Evolutionary conservation across 148 eudicot genomes (phyloP), one percentile per base, ranked within the genome.

Genomic region (Rhododendron griersonianum): DNA sequence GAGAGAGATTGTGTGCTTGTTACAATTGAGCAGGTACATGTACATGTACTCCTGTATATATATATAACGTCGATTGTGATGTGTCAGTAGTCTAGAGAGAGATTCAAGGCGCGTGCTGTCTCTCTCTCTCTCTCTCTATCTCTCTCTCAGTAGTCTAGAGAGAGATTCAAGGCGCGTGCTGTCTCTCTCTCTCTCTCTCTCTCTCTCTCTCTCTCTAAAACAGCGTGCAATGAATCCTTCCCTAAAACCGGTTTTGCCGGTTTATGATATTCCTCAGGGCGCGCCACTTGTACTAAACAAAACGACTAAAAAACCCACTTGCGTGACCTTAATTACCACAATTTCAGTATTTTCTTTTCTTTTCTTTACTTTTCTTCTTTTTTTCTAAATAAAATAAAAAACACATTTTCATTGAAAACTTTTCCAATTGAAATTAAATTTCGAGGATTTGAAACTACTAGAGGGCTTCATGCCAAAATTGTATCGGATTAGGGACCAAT

Each of bases 151-250:
- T 30, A 30, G 30, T 30, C 30, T 30, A 57, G 57, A 82, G 88
- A 84, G 85, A 80, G 85, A 85, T 55, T 71, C 19, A 45, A 21
- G 82, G 45, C 75, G 73, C 73, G 73, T n/a, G 4, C 61, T 47
- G 11, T 35, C 81, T 1, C 37, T 9, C 78, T 25, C 78, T 50
- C 78, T 25, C 85, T 37, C 59, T 35, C 37, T 9, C 78, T 25
- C 78, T 50, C 78, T 25, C 85, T 37, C 59, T 35, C 28, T 75
- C 80, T 39, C 80, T 39, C 80, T 39, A 23, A 23, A 13, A 23
- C 18, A 16, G 81, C 10, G 87, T 91, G 89, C 92, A 91, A 89
- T 91, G 92, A 84, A 91, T 90, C 87, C 11, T 82, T 67, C 86
- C 90, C 59, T 19, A 30, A 83, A 86, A 89, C 90, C 87, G 88